Evolutionary conservation across 192 early-diverging fungal species (phyloP).

Genomic region (Neocallimastix lanati): DNA sequence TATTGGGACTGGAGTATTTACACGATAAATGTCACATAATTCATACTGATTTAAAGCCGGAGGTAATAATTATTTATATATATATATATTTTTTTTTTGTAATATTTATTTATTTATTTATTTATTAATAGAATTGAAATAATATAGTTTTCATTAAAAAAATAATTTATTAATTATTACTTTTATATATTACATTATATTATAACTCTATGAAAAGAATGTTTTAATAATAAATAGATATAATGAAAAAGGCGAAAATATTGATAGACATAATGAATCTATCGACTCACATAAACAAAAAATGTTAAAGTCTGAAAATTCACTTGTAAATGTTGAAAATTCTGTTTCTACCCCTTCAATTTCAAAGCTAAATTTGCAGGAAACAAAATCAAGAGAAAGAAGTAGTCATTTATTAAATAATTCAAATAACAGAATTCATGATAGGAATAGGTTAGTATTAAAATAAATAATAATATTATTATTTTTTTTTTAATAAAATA

Average conservation of each 20-base stretch:
- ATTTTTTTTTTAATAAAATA: too few relatives aligned
- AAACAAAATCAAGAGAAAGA: neutral
- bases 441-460: neutral
- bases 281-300: neutral
- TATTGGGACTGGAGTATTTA: conserved; percentile 82
- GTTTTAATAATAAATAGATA: neutral
- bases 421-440: neutral
- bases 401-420: neutral
- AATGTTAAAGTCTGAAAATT: neutral
- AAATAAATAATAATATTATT: too few relatives aligned
- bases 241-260: neutral
- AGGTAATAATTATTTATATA: neutral
- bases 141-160: too few relatives aligned
- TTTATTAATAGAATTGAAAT: too few relatives aligned
- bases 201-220: neutral
- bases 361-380: neutral
- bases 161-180: too few relatives aligned
- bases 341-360: neutral
- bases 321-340: neutral
- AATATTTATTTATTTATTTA: too few relatives aligned
- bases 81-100: too few relatives aligned
- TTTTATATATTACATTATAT: too few relatives aligned
- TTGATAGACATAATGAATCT: neutral
- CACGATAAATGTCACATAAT: conserved; percentile 88
- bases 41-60: conserved; percentile 96